Base-by-base conservation (phyloP, 352 stramenopile genomes). In the Phytophthora colocasiae region DNA sequence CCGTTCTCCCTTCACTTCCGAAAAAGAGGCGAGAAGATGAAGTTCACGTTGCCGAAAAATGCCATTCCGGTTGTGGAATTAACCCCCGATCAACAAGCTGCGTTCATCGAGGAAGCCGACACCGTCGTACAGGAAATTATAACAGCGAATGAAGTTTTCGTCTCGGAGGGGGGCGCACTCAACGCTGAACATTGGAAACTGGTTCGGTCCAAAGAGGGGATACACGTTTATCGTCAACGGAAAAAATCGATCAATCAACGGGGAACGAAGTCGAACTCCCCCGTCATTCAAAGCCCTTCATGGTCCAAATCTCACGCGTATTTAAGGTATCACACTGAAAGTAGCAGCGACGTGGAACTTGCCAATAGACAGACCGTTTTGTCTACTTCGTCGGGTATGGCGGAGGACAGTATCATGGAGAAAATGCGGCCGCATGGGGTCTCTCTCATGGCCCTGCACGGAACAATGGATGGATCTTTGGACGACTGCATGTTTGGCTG, bases 401-500 rank as follows among this genome's bases (percentile, higher is more conserved):
- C 43, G 45, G 63, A 52, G 4, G 38, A 60, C 40, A 67, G 34
- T 41, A 64, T 75, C 17, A 66, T 75, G 57, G 71, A 78, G 47
- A 67, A 56, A 38, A 70, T 73, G 54, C 53, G 66, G 31, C 63
- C 60, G 1, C 45, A 58, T 26, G 52, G 61, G n/a, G 66, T 81
- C 17, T 70, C 77, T 47, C 60, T 87, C 9, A 70, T 90, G 47
- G 58, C 75, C 9, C 66, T 77, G 0, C 61, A 75, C 6, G 81
- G 81, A 0, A 68, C 55, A 5, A 36, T 87, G 22, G 77, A 80
- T 4, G 80, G 81, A 6, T 71, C 63, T 3, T 36, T 90, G 47
- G 77, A 90, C 14, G 81, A 90, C 69, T 73, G 61, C 3, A 63
- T 81, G 26, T 89, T 76, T 36, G 79, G 79, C 4, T 66, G 51